Conservation (phyloP, 306 rosid genomes). For the Trifolium pratense region DNA sequence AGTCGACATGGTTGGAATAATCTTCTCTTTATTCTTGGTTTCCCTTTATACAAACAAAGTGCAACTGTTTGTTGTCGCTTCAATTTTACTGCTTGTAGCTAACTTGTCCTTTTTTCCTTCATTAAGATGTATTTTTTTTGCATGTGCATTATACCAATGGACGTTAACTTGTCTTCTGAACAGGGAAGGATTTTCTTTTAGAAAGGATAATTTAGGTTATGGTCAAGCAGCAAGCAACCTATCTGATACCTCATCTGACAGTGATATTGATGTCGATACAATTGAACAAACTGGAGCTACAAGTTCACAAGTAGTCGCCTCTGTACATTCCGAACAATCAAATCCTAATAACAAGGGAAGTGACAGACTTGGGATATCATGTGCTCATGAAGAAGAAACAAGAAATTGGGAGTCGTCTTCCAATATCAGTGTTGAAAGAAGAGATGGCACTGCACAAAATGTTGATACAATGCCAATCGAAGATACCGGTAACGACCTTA, state of each 20-base stretch:
- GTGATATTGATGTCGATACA: conserved; percentile 49
- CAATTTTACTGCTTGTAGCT: conserved; percentile 28
- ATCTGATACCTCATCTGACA: conserved; percentile 56
- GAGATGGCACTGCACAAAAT: conserved; percentile 46
- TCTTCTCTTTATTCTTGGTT: conserved; percentile 15
- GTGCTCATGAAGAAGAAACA: conserved; percentile 55
- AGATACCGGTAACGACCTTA: conserved; percentile 37
- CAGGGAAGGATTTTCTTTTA: conserved; percentile 86
- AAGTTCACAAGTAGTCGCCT: conserved; percentile 50
- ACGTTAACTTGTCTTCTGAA: conserved; percentile 43
- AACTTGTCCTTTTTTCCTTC: not conserved
- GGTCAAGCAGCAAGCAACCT: conserved; percentile 59
- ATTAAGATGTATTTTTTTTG: conserved; percentile 15
- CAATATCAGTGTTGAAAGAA: conserved; percentile 42
- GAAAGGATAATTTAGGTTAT: conserved; percentile 61
- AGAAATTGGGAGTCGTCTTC: conserved; percentile 44
- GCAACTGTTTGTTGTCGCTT: conserved; percentile 29
- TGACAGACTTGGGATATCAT: conserved; percentile 47
- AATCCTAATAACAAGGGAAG: conserved; percentile 46
- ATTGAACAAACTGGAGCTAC: conserved; percentile 51
- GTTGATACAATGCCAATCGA: conserved; percentile 46
- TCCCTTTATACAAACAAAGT: conserved; percentile 30
- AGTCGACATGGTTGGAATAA: conserved; percentile 25
- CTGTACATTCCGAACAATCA: conserved; percentile 52
- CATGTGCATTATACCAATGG: conserved; percentile 25